Base-by-base conservation (phyloP, 1,284 basidiomycete species). In the Trichosporon asahii region DNA sequence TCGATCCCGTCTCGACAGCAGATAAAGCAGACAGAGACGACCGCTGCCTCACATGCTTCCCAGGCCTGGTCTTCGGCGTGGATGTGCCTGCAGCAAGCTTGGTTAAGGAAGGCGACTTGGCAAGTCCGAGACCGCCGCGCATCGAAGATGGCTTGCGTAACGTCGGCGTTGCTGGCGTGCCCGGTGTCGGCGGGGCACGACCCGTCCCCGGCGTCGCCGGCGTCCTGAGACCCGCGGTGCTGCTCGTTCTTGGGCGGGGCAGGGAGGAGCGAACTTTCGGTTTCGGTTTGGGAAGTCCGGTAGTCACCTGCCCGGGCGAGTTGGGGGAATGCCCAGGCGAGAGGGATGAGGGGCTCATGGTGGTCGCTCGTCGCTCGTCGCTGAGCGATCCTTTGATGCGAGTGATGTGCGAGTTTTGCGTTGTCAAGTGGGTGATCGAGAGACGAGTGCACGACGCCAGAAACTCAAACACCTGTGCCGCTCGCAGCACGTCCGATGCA, bases 401-500 rank as follows among this genome's bases (percentile, higher is more conserved):
- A 25, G 14, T 61, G 57, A 61, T 61, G 29, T 15, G 27, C 57
- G 29, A 8, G 57, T 29, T n/a, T 29, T n/a, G 29, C 3, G 3
- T 25, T 11, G 57, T 7, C 1, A 31, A 61, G 29, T 61, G 57
- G 27, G 29, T 14, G 57, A 14, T 61, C 29, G 25, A 60, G 55
- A 31, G 25, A 23, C 2, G 27, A 7, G 57, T n/a, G 57, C 29
- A n/a, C 57, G 57, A 31, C 29, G 57, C 29, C 57, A 27, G n/a
- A 61, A 61, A 61, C 57, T 61, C 57, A 61, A 31, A 61, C 27
- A 29, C 27, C 4, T 12, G 55, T 60, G 55, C 57, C 57, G 25
- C 14, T 15, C 55, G 57, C 57, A 61, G 57, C 57, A 31, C 57
- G 12, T 25, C 57, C 12, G 57, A 61, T 12, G 57, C 27, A 61